A percentile compares a stretch with the other conserved stretches of the same genome.
phyloP scores from a whole-genome alignment of 305 asterid species.

The Fraxinus velutina region DNA sequence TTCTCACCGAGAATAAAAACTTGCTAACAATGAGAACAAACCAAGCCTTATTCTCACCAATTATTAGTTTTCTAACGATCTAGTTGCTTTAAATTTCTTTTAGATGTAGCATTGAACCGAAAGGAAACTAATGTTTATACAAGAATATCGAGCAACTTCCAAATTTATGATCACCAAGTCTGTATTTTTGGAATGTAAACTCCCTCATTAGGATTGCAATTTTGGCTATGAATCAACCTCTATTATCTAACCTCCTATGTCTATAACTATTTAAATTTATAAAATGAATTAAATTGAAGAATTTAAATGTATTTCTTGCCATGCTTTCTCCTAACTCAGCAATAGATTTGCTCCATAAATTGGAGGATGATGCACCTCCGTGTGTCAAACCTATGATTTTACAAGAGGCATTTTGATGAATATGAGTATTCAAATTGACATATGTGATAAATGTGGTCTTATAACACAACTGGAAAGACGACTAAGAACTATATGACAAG shows the following conservation, averaged over 20 bases:
- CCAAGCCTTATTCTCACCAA: not conserved
- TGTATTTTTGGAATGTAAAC: not conserved
- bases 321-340: not conserved
- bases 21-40: not conserved
- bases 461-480: not conserved
- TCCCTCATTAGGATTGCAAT: not conserved
- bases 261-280: constrained; percentile 1
- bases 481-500: not conserved
- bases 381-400: not conserved
- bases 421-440: not conserved
- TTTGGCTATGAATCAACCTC: not conserved
- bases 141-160: not conserved
- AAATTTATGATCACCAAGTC: not conserved
- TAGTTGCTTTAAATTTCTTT: not conserved
- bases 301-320: constrained; percentile 1
- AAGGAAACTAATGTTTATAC: not conserved
- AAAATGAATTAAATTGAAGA: constrained; percentile 5
- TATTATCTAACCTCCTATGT: not conserved
- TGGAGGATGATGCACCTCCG: not conserved
- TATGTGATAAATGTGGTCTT: not conserved
- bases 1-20: not conserved
- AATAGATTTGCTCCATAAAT: not conserved
- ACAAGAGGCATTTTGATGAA: not conserved
- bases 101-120: not conserved
- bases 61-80: not conserved